phyloP scores from a whole-genome alignment of 345 rosid genomes.

The Erucastrum elatum region DNA sequence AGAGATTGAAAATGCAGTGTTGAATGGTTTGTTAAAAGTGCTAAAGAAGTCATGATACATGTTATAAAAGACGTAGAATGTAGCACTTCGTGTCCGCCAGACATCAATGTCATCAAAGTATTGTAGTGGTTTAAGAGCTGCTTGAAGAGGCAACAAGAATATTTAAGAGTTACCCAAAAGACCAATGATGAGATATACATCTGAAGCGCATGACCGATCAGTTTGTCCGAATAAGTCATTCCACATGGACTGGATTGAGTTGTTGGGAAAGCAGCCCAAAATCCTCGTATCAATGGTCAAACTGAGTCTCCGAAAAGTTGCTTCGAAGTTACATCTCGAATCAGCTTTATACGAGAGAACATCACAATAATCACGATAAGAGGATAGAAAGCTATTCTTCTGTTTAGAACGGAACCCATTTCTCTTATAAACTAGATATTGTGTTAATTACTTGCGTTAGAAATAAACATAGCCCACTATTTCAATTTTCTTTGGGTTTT shows the following conservation, averaged over 20 bases:
- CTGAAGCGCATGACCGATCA: constrained; percentile 80
- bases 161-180: constrained; percentile 62
- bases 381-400: neutral
- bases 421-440: neutral
- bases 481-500: no score
- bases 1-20: no score
- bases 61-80: no score
- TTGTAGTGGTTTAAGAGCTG: no score
- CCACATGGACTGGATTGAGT: constrained; percentile 77
- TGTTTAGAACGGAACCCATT: constrained; percentile 9
- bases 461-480: no score
- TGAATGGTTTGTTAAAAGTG: no score
- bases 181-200: constrained; percentile 73
- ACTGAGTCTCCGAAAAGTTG: constrained; percentile 78
- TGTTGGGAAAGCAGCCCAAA: constrained; percentile 90
- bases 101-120: no score
- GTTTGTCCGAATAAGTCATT: constrained; percentile 72
- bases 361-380: constrained; percentile 28
- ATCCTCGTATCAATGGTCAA: constrained; percentile 79
- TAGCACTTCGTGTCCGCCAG: neutral
- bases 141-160: neutral
- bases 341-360: constrained; percentile 20
- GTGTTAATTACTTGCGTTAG: no score
- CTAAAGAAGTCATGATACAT: no score
- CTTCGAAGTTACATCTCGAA: constrained; percentile 60